A percentile compares a stretch with the other conserved stretches of the same genome.
Conservation (phyloP, 306 rosid species). For the Comarum palustre region DNA sequence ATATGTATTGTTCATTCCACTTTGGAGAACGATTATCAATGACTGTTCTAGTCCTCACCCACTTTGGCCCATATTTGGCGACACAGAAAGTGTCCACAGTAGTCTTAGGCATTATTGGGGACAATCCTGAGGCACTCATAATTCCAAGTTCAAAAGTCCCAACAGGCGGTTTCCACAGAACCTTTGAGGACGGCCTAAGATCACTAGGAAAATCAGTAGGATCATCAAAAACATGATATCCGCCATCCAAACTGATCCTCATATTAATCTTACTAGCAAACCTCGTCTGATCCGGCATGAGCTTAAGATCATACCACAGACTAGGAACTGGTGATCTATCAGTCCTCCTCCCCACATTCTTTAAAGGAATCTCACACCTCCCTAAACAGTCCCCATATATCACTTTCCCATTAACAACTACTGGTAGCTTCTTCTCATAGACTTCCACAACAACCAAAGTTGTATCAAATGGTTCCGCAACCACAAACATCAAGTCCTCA, state of each 20-base stretch:
- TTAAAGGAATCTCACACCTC: background rate
- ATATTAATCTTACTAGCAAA: slow-evolving; percentile 13
- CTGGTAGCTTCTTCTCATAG: background rate
- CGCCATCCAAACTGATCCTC: slow-evolving; percentile 17
- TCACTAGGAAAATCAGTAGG: slow-evolving; percentile 5
- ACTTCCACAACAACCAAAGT: background rate
- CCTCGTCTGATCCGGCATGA: background rate
- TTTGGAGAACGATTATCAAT: slow-evolving; percentile 2
- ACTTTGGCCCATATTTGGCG: slow-evolving; percentile 18
- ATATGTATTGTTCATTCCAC: slow-evolving; percentile 20
- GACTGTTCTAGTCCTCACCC: slow-evolving; percentile 14
- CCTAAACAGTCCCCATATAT: background rate
- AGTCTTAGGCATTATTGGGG: background rate
- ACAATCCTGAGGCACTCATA: slow-evolving; percentile 6
- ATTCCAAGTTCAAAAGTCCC: slow-evolving; percentile 8
- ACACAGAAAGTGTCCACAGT: slow-evolving; percentile 38
- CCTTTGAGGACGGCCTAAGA: slow-evolving; percentile 10
- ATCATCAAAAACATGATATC: slow-evolving; percentile 16
- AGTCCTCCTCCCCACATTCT: background rate
- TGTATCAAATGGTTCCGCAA: background rate
- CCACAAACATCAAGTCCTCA: slow-evolving; percentile 20
- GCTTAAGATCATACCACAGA: background rate
- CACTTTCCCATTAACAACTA: background rate
- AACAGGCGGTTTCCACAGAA: background rate
- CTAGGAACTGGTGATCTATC: background rate